Conservation (phyloP, 140 eudicot genomes). For the Erigeron philadelphicus region DNA sequence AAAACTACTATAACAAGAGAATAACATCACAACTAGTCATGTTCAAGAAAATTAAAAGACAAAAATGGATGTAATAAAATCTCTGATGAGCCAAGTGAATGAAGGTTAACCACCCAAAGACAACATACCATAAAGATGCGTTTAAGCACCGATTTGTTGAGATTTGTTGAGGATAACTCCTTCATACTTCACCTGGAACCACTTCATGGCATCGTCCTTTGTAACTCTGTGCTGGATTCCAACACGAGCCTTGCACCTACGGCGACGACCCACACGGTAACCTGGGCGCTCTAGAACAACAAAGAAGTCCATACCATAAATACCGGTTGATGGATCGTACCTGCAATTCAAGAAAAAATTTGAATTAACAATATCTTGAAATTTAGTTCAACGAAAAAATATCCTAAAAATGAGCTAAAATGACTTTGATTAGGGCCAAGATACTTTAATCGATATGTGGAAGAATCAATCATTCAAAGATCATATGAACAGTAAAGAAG, state of each 20-base stretch:
- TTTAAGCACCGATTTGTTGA: constrained; percentile 40
- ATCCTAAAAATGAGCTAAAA: background rate
- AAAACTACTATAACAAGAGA: constrained; percentile 18
- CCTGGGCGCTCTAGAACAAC: constrained; percentile 80
- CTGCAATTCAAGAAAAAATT: constrained; percentile 3
- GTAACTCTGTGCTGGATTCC: constrained; percentile 91
- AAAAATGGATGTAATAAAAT: constrained; percentile 22
- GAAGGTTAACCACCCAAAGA: constrained; percentile 7
- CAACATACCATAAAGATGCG: background rate
- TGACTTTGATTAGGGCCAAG: background rate
- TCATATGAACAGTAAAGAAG: background rate
- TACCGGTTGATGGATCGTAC: constrained; percentile 78
- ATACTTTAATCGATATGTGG: background rate
- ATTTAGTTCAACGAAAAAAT: background rate
- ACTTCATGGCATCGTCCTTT: constrained; percentile 73
- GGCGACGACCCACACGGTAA: constrained; percentile 75
- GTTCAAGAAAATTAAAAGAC: constrained; percentile 10
- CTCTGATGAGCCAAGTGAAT: constrained; percentile 5
- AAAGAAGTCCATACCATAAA: constrained; percentile 78
- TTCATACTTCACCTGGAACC: constrained; percentile 77
- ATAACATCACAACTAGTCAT: constrained; percentile 16
- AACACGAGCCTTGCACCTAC: constrained; percentile 83
- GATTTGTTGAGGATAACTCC: constrained; percentile 81
- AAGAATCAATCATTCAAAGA: background rate
- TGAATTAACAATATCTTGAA: background rate